Evolutionary conservation across 2,329 filamentous ascomycete genomes (phyloP).

Genomic region (Penicillium sp.): DNA sequence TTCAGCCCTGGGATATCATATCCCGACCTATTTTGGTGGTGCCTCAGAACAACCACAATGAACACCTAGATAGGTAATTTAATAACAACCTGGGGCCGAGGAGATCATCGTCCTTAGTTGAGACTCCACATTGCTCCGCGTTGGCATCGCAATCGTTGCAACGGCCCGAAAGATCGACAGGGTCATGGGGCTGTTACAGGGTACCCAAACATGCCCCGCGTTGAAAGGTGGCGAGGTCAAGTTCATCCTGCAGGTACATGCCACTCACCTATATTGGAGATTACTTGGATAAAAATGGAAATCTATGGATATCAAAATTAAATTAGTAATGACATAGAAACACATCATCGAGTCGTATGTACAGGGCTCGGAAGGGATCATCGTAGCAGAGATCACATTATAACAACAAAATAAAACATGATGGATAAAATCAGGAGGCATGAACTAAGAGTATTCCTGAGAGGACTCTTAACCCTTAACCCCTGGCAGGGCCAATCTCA

Average conservation of each 20-base stretch:
- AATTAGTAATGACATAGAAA: neutral
- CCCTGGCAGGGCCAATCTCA: conserved; percentile 15
- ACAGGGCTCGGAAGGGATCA: no score
- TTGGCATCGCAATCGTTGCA: neutral
- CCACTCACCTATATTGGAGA: neutral
- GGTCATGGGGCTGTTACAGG: neutral
- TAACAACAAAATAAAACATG: neutral
- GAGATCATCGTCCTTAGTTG: neutral
- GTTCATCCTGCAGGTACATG: no score
- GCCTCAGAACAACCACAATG: neutral
- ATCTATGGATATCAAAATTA: neutral
- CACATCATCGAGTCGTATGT: neutral
- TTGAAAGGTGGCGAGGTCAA: neutral
- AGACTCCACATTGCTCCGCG: neutral
- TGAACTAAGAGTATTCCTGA: no score
- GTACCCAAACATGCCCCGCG: neutral
- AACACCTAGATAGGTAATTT: neutral
- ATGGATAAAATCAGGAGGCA: no score
- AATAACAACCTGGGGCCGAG: neutral
- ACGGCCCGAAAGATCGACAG: neutral
- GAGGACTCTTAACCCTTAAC: conserved; percentile 6
- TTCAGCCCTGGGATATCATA: no score
- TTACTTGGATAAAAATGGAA: neutral
- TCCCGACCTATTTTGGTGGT: no score
- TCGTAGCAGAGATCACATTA: no score